Conservation (phyloP, 352 stramenopile genomes). For the Phytophthora pluvialis region DNA sequence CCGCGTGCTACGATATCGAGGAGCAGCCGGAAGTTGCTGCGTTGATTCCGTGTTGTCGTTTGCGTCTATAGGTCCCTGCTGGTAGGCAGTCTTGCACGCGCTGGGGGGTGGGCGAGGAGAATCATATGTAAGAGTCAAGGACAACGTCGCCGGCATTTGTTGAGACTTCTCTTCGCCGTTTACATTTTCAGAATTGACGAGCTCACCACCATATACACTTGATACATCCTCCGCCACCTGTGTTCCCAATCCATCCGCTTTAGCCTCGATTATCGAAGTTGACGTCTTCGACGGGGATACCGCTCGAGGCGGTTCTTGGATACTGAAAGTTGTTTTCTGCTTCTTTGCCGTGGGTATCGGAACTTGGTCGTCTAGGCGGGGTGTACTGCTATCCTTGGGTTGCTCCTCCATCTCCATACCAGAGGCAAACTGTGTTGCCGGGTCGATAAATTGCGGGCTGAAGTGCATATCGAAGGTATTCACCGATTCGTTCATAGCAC, state of each 20-base stretch:
- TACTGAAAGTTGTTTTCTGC: constrained; percentile 2
- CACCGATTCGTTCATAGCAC: constrained; percentile 38
- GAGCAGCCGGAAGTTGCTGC: constrained; percentile 17
- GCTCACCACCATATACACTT: background rate
- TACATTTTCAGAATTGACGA: constrained; percentile 26
- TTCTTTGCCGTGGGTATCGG: constrained; percentile 14
- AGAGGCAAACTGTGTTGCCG: constrained; percentile 32
- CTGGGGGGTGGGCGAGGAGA: constrained; percentile 22
- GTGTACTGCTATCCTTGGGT: constrained; percentile 4
- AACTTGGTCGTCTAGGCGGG: constrained; percentile 1
- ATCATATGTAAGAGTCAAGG: constrained; percentile 22
- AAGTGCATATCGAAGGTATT: constrained; percentile 53
- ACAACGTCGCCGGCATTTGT: constrained; percentile 33
- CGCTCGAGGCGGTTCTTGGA: background rate
- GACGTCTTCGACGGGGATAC: background rate
- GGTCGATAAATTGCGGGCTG: constrained; percentile 59
- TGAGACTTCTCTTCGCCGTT: constrained; percentile 46
- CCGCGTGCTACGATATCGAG: constrained; percentile 42
- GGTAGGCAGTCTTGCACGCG: background rate
- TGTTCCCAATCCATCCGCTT: background rate
- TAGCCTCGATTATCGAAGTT: background rate
- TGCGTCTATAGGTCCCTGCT: background rate
- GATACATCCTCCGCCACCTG: background rate
- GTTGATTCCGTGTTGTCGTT: constrained; percentile 3
- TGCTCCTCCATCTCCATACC: constrained; percentile 2